These are phyloP conservation scores for Rhododendron mucronatum DNA, from an alignment of 148 eudicot species.

Conservation along the genomic window DNA sequence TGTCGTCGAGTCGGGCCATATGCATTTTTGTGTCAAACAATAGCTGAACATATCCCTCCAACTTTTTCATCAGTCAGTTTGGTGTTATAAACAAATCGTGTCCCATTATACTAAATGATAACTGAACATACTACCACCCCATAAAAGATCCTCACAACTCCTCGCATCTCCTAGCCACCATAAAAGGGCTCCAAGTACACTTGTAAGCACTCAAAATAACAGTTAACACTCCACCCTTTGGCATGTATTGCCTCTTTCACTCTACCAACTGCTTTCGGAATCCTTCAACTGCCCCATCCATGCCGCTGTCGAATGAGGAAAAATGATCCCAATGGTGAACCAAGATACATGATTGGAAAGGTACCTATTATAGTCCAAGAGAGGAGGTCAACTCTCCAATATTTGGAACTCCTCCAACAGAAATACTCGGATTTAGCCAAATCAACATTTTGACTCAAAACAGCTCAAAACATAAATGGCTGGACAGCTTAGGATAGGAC, in stretches of 20 bases:
- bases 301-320: not conserved
- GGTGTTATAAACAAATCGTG: too few species aligned
- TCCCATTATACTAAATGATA: not conserved
- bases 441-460: not conserved
- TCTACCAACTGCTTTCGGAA: not conserved
- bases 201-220: not conserved
- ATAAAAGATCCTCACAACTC: not conserved
- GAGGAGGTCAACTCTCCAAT: not conserved
- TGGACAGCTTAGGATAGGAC: not conserved
- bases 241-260: not conserved
- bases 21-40: not conserved
- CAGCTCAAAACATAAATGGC: not conserved
- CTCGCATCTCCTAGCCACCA: not conserved
- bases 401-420: not conserved
- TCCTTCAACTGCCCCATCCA: not conserved
- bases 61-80: not conserved
- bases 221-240: not conserved
- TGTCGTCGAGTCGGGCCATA: not conserved
- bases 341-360: not conserved
- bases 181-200: not conserved
- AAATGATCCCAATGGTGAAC: not conserved
- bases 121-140: not conserved
- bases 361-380: not conserved
- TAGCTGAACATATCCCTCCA: not conserved
- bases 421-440: not conserved